Evolutionary conservation across 805 yeast species (phyloP), one percentile per base, ranked within the genome.

Genomic region (Blastobotrys terrestris): DNA sequence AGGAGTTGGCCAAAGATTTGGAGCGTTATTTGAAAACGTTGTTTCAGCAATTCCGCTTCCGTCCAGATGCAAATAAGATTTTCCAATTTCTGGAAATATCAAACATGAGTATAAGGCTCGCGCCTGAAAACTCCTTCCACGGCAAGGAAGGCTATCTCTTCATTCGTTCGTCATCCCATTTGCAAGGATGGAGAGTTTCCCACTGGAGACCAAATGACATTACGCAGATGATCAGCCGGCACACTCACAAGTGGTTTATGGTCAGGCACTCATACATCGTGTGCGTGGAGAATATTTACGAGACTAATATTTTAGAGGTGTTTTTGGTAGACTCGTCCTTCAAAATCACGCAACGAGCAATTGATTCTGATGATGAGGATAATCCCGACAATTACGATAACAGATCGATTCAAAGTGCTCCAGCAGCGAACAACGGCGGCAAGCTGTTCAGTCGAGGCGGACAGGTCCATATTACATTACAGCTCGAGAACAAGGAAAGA

Each of bases 151-250:
- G 99, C 1, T 79, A 81, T 49, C 67, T 92, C 53, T 79, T 86
- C 51, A 80, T 91, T 46, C 81, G 90, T 18, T 84, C 96, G 0
- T 81, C 89, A 0, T 92, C 98, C 0, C 81, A 81, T 56, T 77
- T 90, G 0, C 95, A 89, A 65, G 98, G 99, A 2, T 94, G 99
- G 98, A 76, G 95, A 60, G 97, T 92, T 3, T 87, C 94, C 2
- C 97, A 92, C 64, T 80, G 89, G 68, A 81, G 79, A 56, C 81
- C 87, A 5, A 79, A 81, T 56, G 97, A 88, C 62, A 72, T 89
- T 61, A 79, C 80, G 59, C 90, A 87, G 39, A 89, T 94, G 96
- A 85, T 92, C 49, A 83, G 80, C 58, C 81, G 99, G 68, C 92
- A 95, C 59, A 84, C 95, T 0, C 84, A 83, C 42, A 94, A 94